phyloP scores from a whole-genome alignment of 2,329 filamentous ascomycete genomes.

The Fusarium mangiferae region DNA sequence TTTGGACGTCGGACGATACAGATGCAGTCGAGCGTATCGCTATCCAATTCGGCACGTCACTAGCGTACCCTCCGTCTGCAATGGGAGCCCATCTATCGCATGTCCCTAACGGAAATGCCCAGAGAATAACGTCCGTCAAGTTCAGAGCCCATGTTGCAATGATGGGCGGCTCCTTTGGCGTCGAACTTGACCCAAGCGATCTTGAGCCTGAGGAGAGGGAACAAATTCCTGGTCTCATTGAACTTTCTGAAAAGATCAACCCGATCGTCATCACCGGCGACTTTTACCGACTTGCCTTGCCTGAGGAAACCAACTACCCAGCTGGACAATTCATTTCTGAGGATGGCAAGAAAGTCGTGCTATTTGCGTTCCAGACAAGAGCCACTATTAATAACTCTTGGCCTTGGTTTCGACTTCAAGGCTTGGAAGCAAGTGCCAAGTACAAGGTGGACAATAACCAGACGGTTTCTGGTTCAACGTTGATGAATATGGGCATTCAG shows the following conservation, averaged over 20 bases:
- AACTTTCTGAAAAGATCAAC: slow-evolving; percentile 65
- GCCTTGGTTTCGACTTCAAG: slow-evolving; percentile 65
- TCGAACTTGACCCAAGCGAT: slow-evolving; percentile 69
- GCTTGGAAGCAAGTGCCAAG: slow-evolving; percentile 62
- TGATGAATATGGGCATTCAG: slow-evolving; percentile 72
- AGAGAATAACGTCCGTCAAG: slow-evolving; percentile 63
- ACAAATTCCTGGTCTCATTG: slow-evolving; percentile 64
- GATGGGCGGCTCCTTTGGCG: slow-evolving; percentile 74
- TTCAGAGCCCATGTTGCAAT: slow-evolving; percentile 75
- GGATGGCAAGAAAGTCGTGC: slow-evolving; percentile 59
- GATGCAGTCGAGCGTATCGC: slow-evolving; percentile 69
- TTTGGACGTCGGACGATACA: slow-evolving; percentile 74
- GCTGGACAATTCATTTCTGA: slow-evolving; percentile 68
- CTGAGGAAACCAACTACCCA: slow-evolving; percentile 69
- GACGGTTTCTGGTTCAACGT: slow-evolving; percentile 66
- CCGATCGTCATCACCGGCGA: slow-evolving; percentile 68
- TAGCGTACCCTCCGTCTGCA: slow-evolving; percentile 69
- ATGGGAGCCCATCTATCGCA: slow-evolving; percentile 75
- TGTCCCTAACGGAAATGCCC: slow-evolving; percentile 67
- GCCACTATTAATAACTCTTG: slow-evolving; percentile 61
- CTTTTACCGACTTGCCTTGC: slow-evolving; percentile 67
- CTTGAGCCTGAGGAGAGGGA: slow-evolving; percentile 61
- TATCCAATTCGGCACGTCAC: slow-evolving; percentile 72
- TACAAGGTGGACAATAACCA: slow-evolving; percentile 65
- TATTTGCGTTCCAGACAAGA: slow-evolving; percentile 70